These are phyloP conservation scores for Fusarium abutilonis DNA, from an alignment of 2,329 filamentous ascomycete species.

Conservation along the genomic window DNA sequence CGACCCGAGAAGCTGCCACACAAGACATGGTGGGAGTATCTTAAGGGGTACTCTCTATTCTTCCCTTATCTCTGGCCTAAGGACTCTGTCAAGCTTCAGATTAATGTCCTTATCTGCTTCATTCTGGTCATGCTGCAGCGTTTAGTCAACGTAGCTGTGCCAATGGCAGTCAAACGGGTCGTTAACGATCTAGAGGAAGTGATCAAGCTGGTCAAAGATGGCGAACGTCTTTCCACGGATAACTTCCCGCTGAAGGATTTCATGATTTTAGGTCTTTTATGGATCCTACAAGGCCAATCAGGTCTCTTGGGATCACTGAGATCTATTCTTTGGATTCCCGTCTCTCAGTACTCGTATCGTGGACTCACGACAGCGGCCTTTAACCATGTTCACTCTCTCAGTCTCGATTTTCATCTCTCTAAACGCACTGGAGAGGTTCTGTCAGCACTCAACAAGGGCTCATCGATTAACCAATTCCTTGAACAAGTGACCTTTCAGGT, in stretches of 20 bases:
- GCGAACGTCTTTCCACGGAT: constrained; percentile 48
- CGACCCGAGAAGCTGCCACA: constrained; percentile 86
- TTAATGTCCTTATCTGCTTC: constrained; percentile 85
- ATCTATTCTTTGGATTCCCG: constrained; percentile 91
- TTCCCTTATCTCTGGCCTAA: constrained; percentile 97
- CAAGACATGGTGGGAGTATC: constrained; percentile 95
- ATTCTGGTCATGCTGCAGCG: constrained; percentile 81
- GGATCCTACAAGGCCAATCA: constrained; percentile 89
- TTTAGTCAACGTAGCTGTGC: constrained; percentile 86
- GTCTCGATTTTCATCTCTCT: constrained; percentile 93
- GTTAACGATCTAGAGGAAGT: constrained; percentile 73
- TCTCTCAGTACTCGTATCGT: constrained; percentile 96
- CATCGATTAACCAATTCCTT: constrained; percentile 94
- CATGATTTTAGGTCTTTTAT: constrained; percentile 67
- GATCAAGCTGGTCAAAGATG: constrained; percentile 59
- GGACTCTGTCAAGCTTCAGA: constrained; percentile 76
- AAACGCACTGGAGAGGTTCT: constrained; percentile 97
- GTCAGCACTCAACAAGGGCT: constrained; percentile 94
- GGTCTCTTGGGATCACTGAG: constrained; percentile 85
- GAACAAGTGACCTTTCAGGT: constrained; percentile 97
- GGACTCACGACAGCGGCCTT: constrained; percentile 95
- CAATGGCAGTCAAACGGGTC: constrained; percentile 80
- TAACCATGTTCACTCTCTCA: constrained; percentile 95
- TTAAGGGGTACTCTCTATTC: constrained; percentile 90
- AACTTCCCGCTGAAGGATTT: constrained; percentile 52